Percentiles rank a stretch among this genome's conserved stretches.
Conservation (phyloP, 345 rosid species). For the Ricinus communis region DNA sequence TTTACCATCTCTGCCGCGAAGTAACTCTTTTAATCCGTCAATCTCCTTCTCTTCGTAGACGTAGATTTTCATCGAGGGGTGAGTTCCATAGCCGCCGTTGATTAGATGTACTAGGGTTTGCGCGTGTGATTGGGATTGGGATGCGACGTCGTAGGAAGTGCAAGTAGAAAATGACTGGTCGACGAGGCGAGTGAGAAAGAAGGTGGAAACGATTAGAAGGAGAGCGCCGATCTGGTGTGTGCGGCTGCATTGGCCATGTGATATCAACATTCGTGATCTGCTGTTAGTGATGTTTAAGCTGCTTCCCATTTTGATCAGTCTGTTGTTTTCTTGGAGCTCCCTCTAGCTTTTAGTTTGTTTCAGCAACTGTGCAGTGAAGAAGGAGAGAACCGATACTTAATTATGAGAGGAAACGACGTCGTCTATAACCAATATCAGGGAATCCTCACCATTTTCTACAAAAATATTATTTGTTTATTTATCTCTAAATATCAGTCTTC, state of each 20-base stretch:
- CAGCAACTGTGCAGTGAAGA: background rate
- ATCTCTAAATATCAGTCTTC: too few relatives aligned
- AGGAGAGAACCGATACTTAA: too few relatives aligned
- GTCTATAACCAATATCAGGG: too few relatives aligned
- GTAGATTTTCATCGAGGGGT: conserved; percentile 70
- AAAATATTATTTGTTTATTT: too few relatives aligned
- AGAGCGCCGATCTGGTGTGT: conserved; percentile 88
- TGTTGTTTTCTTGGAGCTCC: background rate
- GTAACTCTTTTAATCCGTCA: conserved; percentile 62
- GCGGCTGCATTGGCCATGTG: conserved; percentile 70
- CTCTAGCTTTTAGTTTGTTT: background rate
- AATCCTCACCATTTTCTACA: too few relatives aligned
- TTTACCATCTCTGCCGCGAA: conserved; percentile 72
- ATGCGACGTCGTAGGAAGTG: conserved; percentile 23
- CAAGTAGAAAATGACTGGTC: conserved; percentile 54
- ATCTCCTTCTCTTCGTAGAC: conserved; percentile 86
- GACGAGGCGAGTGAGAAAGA: conserved; percentile 77
- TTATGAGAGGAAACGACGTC: too few relatives aligned
- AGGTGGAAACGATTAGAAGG: conserved; percentile 63
- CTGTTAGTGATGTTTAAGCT: conserved; percentile 33
- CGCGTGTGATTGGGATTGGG: conserved; percentile 10
- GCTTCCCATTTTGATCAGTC: conserved; percentile 32
- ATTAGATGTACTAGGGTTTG: conserved; percentile 13
- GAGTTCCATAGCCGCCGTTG: conserved; percentile 51
- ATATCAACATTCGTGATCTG: conserved; percentile 32